phyloP scores from a whole-genome alignment of 352 stramenopile species.

The Phytophthora macrochlamydospora region DNA sequence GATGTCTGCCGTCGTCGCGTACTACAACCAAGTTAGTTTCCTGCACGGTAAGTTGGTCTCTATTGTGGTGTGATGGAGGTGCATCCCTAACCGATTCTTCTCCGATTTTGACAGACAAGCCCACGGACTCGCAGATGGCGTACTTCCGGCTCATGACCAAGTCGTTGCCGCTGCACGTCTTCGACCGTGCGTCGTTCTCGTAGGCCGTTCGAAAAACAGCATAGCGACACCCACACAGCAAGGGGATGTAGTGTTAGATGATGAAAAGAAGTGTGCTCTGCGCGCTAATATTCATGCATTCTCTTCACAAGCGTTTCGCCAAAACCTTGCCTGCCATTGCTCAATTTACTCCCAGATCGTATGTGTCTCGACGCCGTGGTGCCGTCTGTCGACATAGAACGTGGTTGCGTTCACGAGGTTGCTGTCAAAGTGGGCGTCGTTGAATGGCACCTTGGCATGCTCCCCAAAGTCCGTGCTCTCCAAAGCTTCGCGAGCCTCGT shows the following conservation, averaged over 20 bases:
- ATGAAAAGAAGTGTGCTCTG: conserved; percentile 8
- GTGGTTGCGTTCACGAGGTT: too few relatives aligned
- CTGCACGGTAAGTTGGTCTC: conserved; percentile 50
- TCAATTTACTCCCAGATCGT: too few relatives aligned
- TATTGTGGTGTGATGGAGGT: neutral
- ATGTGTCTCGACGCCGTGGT: neutral
- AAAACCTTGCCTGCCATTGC: too few relatives aligned
- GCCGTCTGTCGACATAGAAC: neutral
- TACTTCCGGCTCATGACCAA: conserved; percentile 91
- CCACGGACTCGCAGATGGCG: conserved; percentile 68
- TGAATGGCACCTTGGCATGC: neutral
- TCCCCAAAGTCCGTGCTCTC: neutral
- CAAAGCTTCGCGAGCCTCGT: neutral
- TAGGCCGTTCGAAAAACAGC: conserved; percentile 38
- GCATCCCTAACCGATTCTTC: neutral
- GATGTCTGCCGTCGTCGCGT: conserved; percentile 73
- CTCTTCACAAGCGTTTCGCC: neutral
- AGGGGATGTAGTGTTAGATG: conserved; percentile 26
- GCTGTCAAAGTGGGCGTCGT: neutral
- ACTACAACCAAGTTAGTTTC: conserved; percentile 88
- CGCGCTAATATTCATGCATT: conserved; percentile 3
- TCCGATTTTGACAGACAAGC: conserved; percentile 54
- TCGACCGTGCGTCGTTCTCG: conserved; percentile 84
- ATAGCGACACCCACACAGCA: conserved; percentile 11
- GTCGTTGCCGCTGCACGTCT: conserved; percentile 76